Conservation (phyloP, 2,329 filamentous ascomycete species). For the Amphichorda felina region DNA sequence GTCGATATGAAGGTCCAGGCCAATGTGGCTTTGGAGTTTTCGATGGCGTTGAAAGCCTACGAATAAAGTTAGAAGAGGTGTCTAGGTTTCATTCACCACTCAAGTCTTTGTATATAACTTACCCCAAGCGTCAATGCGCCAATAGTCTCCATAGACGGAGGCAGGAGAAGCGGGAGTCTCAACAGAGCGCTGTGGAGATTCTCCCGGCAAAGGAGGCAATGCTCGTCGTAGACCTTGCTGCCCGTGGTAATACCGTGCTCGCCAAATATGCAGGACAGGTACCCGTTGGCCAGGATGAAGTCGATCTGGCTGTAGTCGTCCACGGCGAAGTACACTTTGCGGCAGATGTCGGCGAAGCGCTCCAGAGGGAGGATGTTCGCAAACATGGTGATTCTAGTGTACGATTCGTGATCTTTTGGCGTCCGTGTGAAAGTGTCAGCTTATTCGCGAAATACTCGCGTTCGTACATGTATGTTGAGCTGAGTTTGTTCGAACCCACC, state of each 20-base stretch:
- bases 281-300: conserved; percentile 21
- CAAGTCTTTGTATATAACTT: neutral
- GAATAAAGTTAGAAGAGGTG: neutral
- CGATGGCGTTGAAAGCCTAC: conserved; percentile 19
- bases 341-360: conserved; percentile 16
- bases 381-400: conserved; percentile 17
- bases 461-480: too few relatives aligned
- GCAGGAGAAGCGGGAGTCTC: conserved; percentile 17
- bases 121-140: conserved; percentile 22
- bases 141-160: conserved; percentile 17
- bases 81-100: too few relatives aligned
- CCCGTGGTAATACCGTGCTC: conserved; percentile 16
- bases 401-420: conserved; percentile 5
- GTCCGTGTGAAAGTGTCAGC: too few relatives aligned
- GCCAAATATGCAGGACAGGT: conserved; percentile 20
- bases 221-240: conserved; percentile 9
- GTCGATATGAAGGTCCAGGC: conserved; percentile 23
- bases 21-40: conserved; percentile 15
- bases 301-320: conserved; percentile 18
- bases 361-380: conserved; percentile 18
- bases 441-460: too few relatives aligned
- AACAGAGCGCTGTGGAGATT: conserved; percentile 14
- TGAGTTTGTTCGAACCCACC: conserved; percentile 11
- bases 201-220: conserved; percentile 11
- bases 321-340: conserved; percentile 22